A percentile compares a stretch with the other conserved stretches of the same genome.
Conservation (phyloP, 352 stramenopile genomes). For the Achlya hypogyna region DNA sequence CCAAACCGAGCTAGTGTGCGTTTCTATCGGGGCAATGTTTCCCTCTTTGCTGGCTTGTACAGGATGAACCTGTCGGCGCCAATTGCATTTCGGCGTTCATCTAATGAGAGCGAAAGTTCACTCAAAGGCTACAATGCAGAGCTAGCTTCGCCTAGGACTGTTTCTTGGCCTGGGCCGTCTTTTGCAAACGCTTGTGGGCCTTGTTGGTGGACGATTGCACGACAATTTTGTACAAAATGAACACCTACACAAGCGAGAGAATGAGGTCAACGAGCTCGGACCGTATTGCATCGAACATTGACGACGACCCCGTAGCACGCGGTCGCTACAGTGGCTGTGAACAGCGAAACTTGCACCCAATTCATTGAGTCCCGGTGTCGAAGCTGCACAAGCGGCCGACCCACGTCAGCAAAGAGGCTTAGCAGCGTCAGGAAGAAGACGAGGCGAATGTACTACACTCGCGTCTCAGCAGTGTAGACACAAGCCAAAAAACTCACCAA, state of each 20-base stretch:
- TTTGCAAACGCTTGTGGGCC: not conserved
- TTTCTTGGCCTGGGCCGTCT: not conserved
- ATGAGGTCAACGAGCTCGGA: not conserved
- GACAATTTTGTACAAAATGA: not conserved
- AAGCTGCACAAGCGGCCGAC: not conserved
- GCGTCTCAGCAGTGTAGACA: too few species aligned
- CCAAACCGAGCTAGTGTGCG: too few species aligned
- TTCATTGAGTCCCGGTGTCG: not conserved
- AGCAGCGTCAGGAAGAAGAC: not conserved
- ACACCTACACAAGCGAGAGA: not conserved
- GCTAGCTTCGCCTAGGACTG: not conserved
- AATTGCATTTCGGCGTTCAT: too few species aligned
- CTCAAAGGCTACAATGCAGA: not conserved
- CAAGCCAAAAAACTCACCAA: too few species aligned
- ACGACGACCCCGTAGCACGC: not conserved
- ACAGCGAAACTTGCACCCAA: not conserved
- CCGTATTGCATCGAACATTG: not conserved
- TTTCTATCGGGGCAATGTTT: not conserved
- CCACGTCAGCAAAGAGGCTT: not conserved
- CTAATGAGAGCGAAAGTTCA: not conserved
- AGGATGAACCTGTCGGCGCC: not conserved
- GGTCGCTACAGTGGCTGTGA: not conserved
- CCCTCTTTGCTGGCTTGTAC: not conserved
- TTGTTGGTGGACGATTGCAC: not conserved
- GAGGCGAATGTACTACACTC: slow-evolving; percentile 9